Base-by-base conservation (phyloP, 1,139 yeast species). In the Schwanniomyces etchellsii region DNA sequence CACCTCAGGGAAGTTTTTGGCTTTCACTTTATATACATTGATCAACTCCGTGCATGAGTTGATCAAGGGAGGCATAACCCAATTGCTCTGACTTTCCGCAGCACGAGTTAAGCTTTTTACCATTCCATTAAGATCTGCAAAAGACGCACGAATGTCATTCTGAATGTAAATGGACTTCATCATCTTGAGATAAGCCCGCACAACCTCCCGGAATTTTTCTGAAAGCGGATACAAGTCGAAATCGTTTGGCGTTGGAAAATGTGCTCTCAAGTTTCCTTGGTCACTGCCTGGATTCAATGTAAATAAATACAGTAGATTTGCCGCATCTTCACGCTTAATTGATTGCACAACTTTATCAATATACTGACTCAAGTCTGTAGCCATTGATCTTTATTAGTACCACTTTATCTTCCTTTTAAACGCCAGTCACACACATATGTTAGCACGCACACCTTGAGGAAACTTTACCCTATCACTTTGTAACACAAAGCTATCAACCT, bases 51-150 rank as follows among this genome's bases (percentile, higher is more conserved):
- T 64, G 20, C 81, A 68, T 5, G 75, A 63, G 12, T 60, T 57
- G 48, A 71, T 72, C 37, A 85, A 51, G 2, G 82, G 77, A 1
- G 64, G 65, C 30, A 81, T 66, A 18, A 83, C 68, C 95, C 95
- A 85, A 36, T 65, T 68, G 14, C 75, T 70, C 40, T 77, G 77
- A 9, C 60, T 50, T 36, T 77, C 86, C 0, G 86, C 81, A 17
- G 75, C 74, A 30, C 86, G 60, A 37, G 78, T 77, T 33, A 79
- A 46, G 12, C 62, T 48, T 34, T 58, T 60, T 26, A 77, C 62
- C 49, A 77, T 47, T 16, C 60, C 66, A 29, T 66, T 59, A 30
- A 65, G 53, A 28, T 54, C 51, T 9, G 47, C 48, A 39, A 77
- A 75, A 7, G 68, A 57, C 24, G 37, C 38, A 26, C 57, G 60